phyloP scores from a whole-genome alignment of 2,329 filamentous ascomycete species.

The Myriosclerotinia curreyana region DNA sequence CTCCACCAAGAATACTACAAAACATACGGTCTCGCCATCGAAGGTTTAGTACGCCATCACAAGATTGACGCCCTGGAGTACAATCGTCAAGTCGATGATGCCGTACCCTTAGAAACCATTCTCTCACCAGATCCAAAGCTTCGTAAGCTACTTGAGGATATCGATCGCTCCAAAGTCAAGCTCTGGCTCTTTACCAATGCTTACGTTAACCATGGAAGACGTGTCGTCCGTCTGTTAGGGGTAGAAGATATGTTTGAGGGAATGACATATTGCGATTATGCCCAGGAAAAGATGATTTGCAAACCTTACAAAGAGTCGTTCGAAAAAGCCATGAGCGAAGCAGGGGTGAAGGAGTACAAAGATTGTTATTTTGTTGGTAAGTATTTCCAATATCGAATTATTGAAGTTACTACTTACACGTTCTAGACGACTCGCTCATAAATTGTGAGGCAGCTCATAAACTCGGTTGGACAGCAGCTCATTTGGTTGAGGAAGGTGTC shows the following conservation, averaged over 20 bases:
- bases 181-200: conserved; percentile 97
- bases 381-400: conserved; percentile 39
- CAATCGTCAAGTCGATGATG: conserved; percentile 92
- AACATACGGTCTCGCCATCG: conserved; percentile 94
- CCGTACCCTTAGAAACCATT: conserved; percentile 79
- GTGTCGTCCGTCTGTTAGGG: conserved; percentile 76
- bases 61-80: conserved; percentile 94
- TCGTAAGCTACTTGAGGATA: conserved; percentile 71
- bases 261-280: conserved; percentile 92
- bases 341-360: conserved; percentile 62
- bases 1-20: conserved; percentile 92
- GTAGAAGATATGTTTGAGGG: conserved; percentile 92
- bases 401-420: conserved; percentile 17
- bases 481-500: conserved; percentile 77
- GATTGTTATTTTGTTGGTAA: conserved; percentile 91
- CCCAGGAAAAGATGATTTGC: conserved; percentile 68
- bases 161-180: conserved; percentile 80
- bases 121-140: conserved; percentile 76
- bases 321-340: conserved; percentile 82
- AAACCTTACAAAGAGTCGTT: conserved; percentile 85
- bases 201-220: conserved; percentile 80
- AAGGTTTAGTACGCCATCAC: conserved; percentile 90
- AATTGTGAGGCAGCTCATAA: conserved; percentile 77
- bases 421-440: conserved; percentile 74
- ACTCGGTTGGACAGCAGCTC: conserved; percentile 81